Conservation (phyloP, 805 yeast genomes). For the Ogataea parapolymorpha region DNA sequence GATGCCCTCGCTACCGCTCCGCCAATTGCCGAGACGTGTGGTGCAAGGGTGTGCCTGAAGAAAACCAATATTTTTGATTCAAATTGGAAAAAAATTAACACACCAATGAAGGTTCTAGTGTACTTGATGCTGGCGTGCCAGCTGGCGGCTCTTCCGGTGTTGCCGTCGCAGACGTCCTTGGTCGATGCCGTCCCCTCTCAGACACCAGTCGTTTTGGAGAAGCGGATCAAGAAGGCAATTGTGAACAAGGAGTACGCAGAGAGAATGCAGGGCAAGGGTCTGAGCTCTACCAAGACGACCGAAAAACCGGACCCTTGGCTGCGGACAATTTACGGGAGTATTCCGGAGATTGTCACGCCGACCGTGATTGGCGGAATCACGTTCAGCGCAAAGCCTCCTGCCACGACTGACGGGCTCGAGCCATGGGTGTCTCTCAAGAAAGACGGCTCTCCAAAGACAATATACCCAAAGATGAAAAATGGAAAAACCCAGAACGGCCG, state of each 20-base stretch:
- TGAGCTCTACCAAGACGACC: slow-evolving; percentile 11
- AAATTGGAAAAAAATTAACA: background rate
- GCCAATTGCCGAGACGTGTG: background rate
- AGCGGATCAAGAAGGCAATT: slow-evolving; percentile 23
- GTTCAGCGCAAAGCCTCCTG: slow-evolving; percentile 66
- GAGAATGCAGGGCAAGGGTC: slow-evolving; percentile 14
- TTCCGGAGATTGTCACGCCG: slow-evolving; percentile 60
- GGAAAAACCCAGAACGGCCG: slow-evolving; percentile 63
- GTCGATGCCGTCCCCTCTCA: background rate
- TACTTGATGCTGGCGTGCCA: slow-evolving; percentile 4
- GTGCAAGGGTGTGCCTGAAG: background rate
- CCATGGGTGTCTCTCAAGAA: slow-evolving; percentile 81
- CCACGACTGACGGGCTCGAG: slow-evolving; percentile 58
- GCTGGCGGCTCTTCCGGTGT: slow-evolving; percentile 2
- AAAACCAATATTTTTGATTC: background rate
- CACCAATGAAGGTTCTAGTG: slow-evolving; percentile 6
- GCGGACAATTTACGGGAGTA: slow-evolving; percentile 59
- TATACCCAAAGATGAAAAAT: slow-evolving; percentile 69
- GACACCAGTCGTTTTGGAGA: slow-evolving; percentile 7
- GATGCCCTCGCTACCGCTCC: no score
- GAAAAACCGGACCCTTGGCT: slow-evolving; percentile 62
- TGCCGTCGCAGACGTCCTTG: background rate
- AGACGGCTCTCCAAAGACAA: slow-evolving; percentile 77
- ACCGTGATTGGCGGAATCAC: slow-evolving; percentile 63
- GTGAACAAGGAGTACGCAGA: slow-evolving; percentile 27